Percentiles rank a stretch among this genome's conserved stretches.
Conservation (phyloP, 208 protist genomes). For the Leishmania lainsoni region DNA sequence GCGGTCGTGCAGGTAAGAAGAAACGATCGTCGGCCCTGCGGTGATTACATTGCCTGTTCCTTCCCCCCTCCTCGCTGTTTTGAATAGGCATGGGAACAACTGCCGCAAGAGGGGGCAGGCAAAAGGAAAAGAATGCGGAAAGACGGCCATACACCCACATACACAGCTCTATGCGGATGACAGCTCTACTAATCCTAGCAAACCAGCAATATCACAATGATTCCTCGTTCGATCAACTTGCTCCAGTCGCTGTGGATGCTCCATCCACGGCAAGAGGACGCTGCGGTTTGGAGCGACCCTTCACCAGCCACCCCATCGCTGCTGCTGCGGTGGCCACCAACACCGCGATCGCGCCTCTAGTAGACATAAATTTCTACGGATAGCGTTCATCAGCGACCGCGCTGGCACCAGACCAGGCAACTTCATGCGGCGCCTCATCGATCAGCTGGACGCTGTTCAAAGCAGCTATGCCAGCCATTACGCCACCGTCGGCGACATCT, state of each 20-base stretch:
- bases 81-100: background rate
- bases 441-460: slow-evolving; percentile 79
- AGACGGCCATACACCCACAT: background rate
- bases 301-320: background rate
- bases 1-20: background rate
- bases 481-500: slow-evolving; percentile 91
- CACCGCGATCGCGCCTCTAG: background rate
- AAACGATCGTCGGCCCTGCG: background rate
- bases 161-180: background rate
- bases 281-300: background rate
- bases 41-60: background rate
- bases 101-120: background rate
- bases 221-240: background rate
- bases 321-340: slow-evolving; percentile 1
- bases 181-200: background rate
- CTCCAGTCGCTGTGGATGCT: background rate
- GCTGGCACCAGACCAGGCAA: background rate
- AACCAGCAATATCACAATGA: background rate
- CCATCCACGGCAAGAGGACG: background rate
- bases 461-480: slow-evolving; percentile 93
- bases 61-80: background rate
- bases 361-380: background rate
- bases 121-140: background rate
- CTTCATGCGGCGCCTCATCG: background rate
- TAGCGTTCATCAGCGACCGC: background rate